Evolutionary conservation across 2,329 filamentous ascomycete species (phyloP), one percentile per base, ranked within the genome.

Genomic region (Ophiostoma triangulosporum): DNA sequence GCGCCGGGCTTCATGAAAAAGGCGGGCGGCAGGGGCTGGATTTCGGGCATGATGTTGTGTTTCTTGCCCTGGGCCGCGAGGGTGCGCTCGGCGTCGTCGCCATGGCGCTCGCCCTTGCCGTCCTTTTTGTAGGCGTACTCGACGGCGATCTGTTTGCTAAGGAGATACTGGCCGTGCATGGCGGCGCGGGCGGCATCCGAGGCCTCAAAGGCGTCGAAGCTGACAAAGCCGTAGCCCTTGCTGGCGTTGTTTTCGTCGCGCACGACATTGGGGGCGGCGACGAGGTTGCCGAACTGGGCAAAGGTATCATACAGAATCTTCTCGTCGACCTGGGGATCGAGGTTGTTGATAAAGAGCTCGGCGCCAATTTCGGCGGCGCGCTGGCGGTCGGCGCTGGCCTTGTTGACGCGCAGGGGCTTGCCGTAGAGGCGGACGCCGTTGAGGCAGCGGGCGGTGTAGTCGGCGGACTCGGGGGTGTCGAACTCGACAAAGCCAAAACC

Each of bases 51-150:
- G 57, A 98, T 86, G 63, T 95, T 95, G 68, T 96, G 88, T 66
- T 90, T 91, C 70, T 91, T 91, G 54, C 90, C 93, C 69, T 96
- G 87, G 27, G 86, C 83, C 29, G 93, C 93, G 48, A 98, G 79
- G 73, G 88, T 86, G 64, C 93, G 78, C 70, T 98, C 93, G 29
- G 93, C 93, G 62, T 89, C 80, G 66, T 98, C 93, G 62, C 93
- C 93, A 65, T 98, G 93, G 55, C 93, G 77, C 71, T 97, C 91
- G 62, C 91, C 91, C 71, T 95, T 95, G 61, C 93, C 93, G 64
- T 98, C 93, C 70, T 97, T 97, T 76, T 98, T 98, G 78, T 95
- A 97, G 36, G 93, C 93, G 68, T 97, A 98, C 69, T 97, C 91
- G 45, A 98, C 93, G 3, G 86, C 87, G 62, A 97, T 85, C 68